Conservation (phyloP, 2,329 filamentous ascomycete species). For the Cordyceps cateniannulata region DNA sequence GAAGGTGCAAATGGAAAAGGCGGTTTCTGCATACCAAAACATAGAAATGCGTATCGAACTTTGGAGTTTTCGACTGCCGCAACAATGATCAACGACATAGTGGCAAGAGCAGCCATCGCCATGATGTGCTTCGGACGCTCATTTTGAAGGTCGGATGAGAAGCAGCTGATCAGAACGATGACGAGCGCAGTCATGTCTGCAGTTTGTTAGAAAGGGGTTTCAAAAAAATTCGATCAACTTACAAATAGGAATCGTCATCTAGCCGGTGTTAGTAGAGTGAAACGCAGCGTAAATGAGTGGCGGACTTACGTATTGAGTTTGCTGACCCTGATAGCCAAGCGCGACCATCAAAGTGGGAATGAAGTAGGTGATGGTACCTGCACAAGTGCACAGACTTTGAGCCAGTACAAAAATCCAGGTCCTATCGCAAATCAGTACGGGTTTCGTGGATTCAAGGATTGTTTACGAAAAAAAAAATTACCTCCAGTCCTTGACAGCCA, state of each 20-base stretch:
- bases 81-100: conserved; percentile 4
- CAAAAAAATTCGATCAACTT: too few relatives aligned
- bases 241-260: conserved; percentile 13
- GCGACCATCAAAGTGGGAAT: conserved; percentile 8
- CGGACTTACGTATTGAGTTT: conserved; percentile 9
- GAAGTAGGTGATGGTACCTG: conserved; percentile 13
- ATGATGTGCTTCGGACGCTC: conserved; percentile 12
- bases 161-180: conserved; percentile 8
- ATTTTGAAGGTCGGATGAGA: conserved; percentile 12
- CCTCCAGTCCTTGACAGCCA: conserved; percentile 7
- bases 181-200: conserved; percentile 10
- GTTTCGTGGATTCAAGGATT: too few relatives aligned
- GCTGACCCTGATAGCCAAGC: conserved; percentile 7
- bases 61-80: conserved; percentile 2
- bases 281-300: not conserved
- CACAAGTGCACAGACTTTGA: conserved; percentile 9
- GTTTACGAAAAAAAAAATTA: not conserved
- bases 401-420: conserved; percentile 11
- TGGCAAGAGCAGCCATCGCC: conserved; percentile 3
- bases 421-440: not conserved
- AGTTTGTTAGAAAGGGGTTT: not conserved
- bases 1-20: not conserved
- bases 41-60: conserved; percentile 11
- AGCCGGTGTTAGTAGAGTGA: not conserved
- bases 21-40: not conserved